phyloP scores from a whole-genome alignment of 805 yeast genomes.

The Debaryomyces maramus region DNA sequence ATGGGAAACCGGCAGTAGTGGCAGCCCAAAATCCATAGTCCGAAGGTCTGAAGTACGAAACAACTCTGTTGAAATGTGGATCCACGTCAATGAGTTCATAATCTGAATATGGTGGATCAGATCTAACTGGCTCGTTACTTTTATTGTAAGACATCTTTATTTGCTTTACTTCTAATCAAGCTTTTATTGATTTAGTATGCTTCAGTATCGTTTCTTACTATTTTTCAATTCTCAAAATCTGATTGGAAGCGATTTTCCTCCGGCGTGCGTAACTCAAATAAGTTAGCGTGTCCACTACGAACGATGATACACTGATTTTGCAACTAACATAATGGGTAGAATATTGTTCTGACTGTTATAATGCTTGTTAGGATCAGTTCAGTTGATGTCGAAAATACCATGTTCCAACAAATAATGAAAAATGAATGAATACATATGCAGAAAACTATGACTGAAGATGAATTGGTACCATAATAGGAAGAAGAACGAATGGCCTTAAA shows the following conservation, averaged over 20 bases:
- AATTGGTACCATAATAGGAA: no score
- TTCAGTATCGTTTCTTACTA: slow-evolving; percentile 2
- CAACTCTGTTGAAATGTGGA: slow-evolving; percentile 73
- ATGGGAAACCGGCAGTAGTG: slow-evolving; percentile 42
- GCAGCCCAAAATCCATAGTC: slow-evolving; percentile 57
- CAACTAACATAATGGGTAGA: no score
- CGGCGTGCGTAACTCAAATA: no score
- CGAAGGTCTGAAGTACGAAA: slow-evolving; percentile 65
- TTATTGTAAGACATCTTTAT: slow-evolving; percentile 41
- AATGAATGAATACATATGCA: no score
- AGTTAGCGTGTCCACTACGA: no score
- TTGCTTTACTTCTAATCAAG: slow-evolving; percentile 2
- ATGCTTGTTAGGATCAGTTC: no score
- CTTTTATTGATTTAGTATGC: neutral
- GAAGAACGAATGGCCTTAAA: no score
- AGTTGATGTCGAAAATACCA: no score
- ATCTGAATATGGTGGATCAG: slow-evolving; percentile 36
- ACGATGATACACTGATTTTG: no score
- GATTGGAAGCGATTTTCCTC: slow-evolving; percentile 34
- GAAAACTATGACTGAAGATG: no score
- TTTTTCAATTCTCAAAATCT: slow-evolving; percentile 29
- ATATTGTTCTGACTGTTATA: no score
- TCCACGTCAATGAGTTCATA: slow-evolving; percentile 68
- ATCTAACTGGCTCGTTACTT: slow-evolving; percentile 42
- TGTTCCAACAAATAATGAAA: no score